These are phyloP conservation scores for Daldinia concentrica DNA, from an alignment of 495 filamentous ascomycete species.

Conservation along the genomic window DNA sequence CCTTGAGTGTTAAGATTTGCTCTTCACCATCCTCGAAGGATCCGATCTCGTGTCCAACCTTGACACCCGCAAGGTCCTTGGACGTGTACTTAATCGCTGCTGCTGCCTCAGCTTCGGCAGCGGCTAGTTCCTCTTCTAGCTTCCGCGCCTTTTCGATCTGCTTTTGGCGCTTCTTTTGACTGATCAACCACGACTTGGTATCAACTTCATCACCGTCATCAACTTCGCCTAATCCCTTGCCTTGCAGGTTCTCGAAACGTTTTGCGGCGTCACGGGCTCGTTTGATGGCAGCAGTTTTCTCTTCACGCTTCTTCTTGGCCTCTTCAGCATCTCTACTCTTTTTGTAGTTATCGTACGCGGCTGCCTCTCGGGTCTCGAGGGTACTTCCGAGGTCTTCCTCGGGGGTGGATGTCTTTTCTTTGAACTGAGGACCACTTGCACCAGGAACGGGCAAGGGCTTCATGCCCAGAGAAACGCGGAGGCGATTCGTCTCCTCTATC, in stretches of 20 bases:
- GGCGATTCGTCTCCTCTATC: conserved; percentile 94
- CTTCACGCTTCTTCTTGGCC: conserved; percentile 80
- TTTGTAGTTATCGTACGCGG: conserved; percentile 70
- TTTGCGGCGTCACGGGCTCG: conserved; percentile 86
- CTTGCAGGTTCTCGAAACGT: conserved; percentile 76
- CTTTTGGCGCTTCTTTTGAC: conserved; percentile 89
- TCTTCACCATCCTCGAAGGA: conserved; percentile 82
- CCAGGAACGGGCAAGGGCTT: conserved; percentile 88
- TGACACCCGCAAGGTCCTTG: conserved; percentile 85
- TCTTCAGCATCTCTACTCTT: conserved; percentile 62
- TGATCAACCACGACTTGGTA: conserved; percentile 83
- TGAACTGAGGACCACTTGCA: conserved; percentile 53
- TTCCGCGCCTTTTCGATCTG: conserved; percentile 82
- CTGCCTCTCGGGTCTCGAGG: conserved; percentile 80
- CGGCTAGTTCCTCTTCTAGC: conserved; percentile 76
- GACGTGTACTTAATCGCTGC: conserved; percentile 73
- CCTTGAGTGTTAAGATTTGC: conserved; percentile 89
- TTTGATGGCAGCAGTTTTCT: conserved; percentile 80
- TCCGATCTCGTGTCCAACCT: conserved; percentile 84
- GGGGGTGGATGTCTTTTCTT: conserved; percentile 44
- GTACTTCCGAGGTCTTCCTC: conserved; percentile 75
- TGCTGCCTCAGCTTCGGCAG: conserved; percentile 53
- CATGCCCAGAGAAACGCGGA: conserved; percentile 87
- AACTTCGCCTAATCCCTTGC: conserved; percentile 80
- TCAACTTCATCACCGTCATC: conserved; percentile 75